These are phyloP conservation scores for Trichomonas vaginalis DNA, from an alignment of 208 protist species.

Conservation along the genomic window DNA sequence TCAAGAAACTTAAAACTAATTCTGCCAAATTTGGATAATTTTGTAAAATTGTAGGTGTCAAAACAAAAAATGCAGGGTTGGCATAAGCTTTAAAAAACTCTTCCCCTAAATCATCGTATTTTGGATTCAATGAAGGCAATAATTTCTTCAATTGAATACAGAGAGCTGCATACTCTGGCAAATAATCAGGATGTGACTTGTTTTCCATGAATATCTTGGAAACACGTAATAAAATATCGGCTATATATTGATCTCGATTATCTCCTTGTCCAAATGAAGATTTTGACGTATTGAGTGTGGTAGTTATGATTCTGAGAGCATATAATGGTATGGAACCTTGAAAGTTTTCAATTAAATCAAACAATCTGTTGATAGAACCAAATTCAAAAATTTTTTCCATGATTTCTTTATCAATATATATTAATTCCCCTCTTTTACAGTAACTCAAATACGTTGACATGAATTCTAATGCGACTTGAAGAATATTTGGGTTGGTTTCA, in stretches of 20 bases:
- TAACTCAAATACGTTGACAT: background rate
- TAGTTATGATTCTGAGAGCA: background rate
- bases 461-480: background rate
- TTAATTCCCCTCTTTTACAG: background rate
- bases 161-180: background rate
- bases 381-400: background rate
- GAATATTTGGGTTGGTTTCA: background rate
- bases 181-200: background rate
- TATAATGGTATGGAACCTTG: background rate
- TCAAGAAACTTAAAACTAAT: background rate
- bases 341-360: background rate
- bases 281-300: background rate
- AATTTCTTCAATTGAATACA: background rate
- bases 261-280: background rate
- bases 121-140: background rate
- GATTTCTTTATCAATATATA: background rate
- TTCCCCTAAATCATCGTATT: background rate
- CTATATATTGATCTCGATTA: background rate
- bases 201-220: background rate
- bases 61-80: background rate
- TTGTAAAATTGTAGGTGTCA: background rate
- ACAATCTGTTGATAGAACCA: background rate
- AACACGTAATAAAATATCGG: background rate
- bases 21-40: background rate
- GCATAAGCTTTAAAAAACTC: background rate